phyloP scores from a whole-genome alignment of 164 flowering plant species.

The Malania oleifera region DNA sequence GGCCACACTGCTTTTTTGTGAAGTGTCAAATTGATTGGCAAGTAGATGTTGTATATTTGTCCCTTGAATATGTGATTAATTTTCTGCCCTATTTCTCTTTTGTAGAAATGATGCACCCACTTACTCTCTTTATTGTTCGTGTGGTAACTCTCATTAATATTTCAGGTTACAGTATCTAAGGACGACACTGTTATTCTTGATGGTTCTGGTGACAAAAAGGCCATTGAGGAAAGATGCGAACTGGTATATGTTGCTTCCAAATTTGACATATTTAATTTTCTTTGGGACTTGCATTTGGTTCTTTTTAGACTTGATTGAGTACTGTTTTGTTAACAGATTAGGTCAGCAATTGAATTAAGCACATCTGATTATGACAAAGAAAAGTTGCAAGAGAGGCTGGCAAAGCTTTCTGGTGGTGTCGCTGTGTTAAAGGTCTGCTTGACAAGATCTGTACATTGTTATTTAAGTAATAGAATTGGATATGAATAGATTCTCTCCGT shows the following conservation, averaged over 20 bases:
- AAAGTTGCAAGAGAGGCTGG: conserved; percentile 85
- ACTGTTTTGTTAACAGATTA: conserved; percentile 41
- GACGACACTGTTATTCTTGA: conserved; percentile 48
- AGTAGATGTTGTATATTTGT: too few species aligned
- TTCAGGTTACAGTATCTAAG: conserved; percentile 70
- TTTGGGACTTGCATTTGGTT: not conserved
- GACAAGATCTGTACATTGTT: not conserved
- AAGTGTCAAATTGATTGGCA: too few species aligned
- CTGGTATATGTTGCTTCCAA: conserved; percentile 16
- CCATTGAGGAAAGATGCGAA: conserved; percentile 31
- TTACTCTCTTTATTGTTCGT: too few species aligned
- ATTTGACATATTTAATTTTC: not conserved
- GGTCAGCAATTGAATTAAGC: conserved; percentile 64
- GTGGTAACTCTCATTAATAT: too few species aligned
- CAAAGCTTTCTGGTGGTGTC: conserved; percentile 94
- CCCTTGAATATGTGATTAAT: too few species aligned
- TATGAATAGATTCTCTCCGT: too few species aligned
- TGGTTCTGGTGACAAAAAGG: conserved; percentile 33
- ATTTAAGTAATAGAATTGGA: not conserved
- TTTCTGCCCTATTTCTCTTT: too few species aligned
- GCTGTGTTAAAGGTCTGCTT: conserved; percentile 78
- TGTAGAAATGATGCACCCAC: too few species aligned
- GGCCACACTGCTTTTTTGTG: too few species aligned
- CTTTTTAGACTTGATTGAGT: not conserved
- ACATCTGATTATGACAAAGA: conserved; percentile 93